These are phyloP conservation scores for Neoarthrinium moseri DNA, from an alignment of 2,329 filamentous ascomycete species.

Conservation along the genomic window DNA sequence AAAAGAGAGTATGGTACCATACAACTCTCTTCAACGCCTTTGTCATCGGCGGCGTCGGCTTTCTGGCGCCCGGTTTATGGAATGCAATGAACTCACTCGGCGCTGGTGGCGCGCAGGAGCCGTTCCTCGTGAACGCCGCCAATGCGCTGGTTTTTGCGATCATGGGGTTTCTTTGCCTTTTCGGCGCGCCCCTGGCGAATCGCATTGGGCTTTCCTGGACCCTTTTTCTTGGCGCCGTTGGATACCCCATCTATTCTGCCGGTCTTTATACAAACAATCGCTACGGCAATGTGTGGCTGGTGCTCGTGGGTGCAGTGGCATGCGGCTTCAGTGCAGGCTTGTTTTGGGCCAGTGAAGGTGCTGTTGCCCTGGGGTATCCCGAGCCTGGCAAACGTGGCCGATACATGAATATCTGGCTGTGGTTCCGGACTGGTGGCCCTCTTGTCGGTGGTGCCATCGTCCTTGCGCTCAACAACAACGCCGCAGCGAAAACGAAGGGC, in stretches of 20 bases:
- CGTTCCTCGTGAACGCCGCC: constrained; percentile 41
- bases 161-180: constrained; percentile 32
- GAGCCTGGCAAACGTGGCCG: constrained; percentile 67
- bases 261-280: constrained; percentile 39
- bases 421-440: constrained; percentile 49
- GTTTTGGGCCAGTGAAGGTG: constrained; percentile 76
- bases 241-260: constrained; percentile 34
- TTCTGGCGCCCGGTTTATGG: constrained; percentile 51
- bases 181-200: constrained; percentile 31
- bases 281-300: constrained; percentile 60
- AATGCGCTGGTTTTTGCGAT: constrained; percentile 34
- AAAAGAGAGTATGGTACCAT: constrained; percentile 41
- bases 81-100: constrained; percentile 55
- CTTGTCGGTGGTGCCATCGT: constrained; percentile 73
- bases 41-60: constrained; percentile 51
- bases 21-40: constrained; percentile 53
- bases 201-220: constrained; percentile 30
- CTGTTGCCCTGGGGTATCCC: constrained; percentile 70
- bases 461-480: constrained; percentile 60
- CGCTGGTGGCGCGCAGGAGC: constrained; percentile 50
- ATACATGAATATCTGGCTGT: constrained; percentile 69
- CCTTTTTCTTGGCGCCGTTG: constrained; percentile 30
- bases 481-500: constrained; percentile 42
- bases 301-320: constrained; percentile 65
- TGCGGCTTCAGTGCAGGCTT: constrained; percentile 71